Evolutionary conservation across 2,329 filamentous ascomycete genomes (phyloP), one percentile per base, ranked within the genome.

Genomic region (Ophiostoma tasmaniense): DNA sequence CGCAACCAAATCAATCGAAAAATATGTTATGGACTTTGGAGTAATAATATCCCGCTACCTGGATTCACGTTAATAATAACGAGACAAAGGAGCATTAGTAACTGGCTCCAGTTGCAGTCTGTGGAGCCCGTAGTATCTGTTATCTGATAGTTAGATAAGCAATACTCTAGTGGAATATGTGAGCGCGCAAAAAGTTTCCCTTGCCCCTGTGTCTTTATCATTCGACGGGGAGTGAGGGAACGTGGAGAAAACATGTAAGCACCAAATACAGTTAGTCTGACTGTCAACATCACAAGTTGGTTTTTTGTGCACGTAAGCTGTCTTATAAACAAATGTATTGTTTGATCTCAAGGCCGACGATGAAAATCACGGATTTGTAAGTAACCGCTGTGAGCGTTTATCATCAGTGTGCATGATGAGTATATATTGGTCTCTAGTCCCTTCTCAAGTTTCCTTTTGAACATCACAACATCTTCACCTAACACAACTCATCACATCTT

Each of bases 161-260:
- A n/a, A n/a, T n/a, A n/a, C n/a, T n/a, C n/a, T n/a, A n/a, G n/a
- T n/a, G n/a, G n/a, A n/a, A n/a, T n/a, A n/a, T n/a, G n/a, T n/a
- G n/a, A 59, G 25, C 39, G 66, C 66, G 66, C 66, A 67, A 64
- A 64, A 64, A 64, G 59, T 67, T 67, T 22, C 59, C 59, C 20
- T 37, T 28, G 20, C 17, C n/a, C 28, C 37, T 33, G 13, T 7
- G 20, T n/a, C 61, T 68, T 64, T 55, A 59, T 68, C 39, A 68
- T n/a, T 10, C n/a, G 33, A 33, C n/a, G 6, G 30, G n/a, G 3
- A 52, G 45, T 11, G n/a, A n/a, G 20, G 22, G 25, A 25, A 55
- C 50, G 50, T 55, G 50, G 50, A 10, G 13, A 55, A 25, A 25
- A 25, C n/a, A 22, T 25, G 50, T 50, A 61, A 61, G 55, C 55